These are phyloP conservation scores for Cynanchum wilfordii DNA, from an alignment of 257 asterid genomes.

Conservation along the genomic window DNA sequence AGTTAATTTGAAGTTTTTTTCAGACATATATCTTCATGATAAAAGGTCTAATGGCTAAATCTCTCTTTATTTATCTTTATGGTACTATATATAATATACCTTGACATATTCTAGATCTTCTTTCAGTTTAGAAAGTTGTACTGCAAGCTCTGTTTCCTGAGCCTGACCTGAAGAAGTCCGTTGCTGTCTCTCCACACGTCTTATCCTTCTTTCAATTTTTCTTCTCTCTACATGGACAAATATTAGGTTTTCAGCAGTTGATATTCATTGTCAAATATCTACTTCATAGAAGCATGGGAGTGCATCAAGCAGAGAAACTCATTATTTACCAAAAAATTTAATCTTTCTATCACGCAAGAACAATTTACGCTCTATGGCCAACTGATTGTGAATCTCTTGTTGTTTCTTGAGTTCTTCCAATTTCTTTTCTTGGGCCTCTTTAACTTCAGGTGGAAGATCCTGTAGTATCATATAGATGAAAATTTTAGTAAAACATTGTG, in stretches of 20 bases:
- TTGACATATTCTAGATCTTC: conserved; percentile 96
- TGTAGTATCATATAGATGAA: conserved; percentile 17
- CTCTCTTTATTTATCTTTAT: background rate
- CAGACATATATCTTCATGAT: background rate
- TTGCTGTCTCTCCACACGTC: conserved; percentile 86
- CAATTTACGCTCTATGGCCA: conserved; percentile 69
- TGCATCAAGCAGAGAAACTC: conserved; percentile 1
- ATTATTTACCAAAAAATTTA: conserved; percentile 66
- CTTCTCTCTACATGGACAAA: conserved; percentile 62
- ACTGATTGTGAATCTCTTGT: conserved; percentile 66
- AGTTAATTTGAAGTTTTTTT: background rate
- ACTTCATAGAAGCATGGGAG: background rate
- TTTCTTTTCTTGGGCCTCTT: conserved; percentile 70
- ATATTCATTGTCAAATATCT: conserved; percentile 1
- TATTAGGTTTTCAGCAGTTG: conserved; percentile 9
- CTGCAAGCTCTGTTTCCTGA: conserved; percentile 61
- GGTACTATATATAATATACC: conserved; percentile 28
- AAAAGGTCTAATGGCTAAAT: background rate
- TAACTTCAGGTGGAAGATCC: conserved; percentile 73
- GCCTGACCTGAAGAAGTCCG: conserved; percentile 55
- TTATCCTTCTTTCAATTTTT: conserved; percentile 72
- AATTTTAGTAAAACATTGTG: too few relatives aligned
- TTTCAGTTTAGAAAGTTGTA: conserved; percentile 63
- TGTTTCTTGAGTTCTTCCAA: conserved; percentile 82
- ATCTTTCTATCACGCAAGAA: conserved; percentile 69